These are phyloP conservation scores for Kluyveromyces nonfermentans DNA, from an alignment of 805 yeast genomes.

Conservation along the genomic window DNA sequence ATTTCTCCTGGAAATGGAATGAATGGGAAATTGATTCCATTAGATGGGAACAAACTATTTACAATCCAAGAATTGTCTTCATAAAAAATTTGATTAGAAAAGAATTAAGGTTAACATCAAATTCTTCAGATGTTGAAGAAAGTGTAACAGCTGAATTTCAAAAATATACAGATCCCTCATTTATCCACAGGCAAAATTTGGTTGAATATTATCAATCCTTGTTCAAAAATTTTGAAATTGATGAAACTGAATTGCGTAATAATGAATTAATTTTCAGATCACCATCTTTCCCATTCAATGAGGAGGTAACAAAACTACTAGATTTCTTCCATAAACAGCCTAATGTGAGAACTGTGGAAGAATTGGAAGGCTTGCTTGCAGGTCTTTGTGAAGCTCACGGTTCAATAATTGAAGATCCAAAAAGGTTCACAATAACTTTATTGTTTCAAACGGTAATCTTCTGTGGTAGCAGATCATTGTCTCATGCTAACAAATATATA, in stretches of 20 bases:
- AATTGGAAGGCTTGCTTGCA: slow-evolving; percentile 23
- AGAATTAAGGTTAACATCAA: slow-evolving; percentile 76
- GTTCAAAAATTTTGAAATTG: slow-evolving; percentile 19
- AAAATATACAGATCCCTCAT: slow-evolving; percentile 37
- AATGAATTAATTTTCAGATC: slow-evolving; percentile 33
- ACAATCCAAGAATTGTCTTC: slow-evolving; percentile 67
- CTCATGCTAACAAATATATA: slow-evolving; percentile 57
- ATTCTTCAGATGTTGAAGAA: slow-evolving; percentile 50
- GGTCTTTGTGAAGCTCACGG: slow-evolving; percentile 25
- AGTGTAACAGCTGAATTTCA: slow-evolving; percentile 58
- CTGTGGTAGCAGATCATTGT: slow-evolving; percentile 81
- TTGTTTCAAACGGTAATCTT: slow-evolving; percentile 65
- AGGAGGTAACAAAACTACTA: slow-evolving; percentile 31
- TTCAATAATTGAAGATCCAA: slow-evolving; percentile 28
- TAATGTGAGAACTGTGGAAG: slow-evolving; percentile 23
- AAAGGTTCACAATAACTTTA: slow-evolving; percentile 45
- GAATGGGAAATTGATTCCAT: slow-evolving; percentile 71
- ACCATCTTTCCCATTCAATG: slow-evolving; percentile 30
- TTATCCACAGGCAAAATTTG: slow-evolving; percentile 30
- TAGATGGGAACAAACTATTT: slow-evolving; percentile 35
- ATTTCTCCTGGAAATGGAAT: slow-evolving; percentile 95
- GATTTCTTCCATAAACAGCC: slow-evolving; percentile 31
- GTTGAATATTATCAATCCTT: slow-evolving; percentile 31
- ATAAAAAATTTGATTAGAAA: slow-evolving; percentile 72
- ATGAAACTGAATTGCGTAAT: slow-evolving; percentile 23